Evolutionary conservation across 108 stramenopile genomes (phyloP).

Genomic region (Aurantiochytrium sp.): DNA sequence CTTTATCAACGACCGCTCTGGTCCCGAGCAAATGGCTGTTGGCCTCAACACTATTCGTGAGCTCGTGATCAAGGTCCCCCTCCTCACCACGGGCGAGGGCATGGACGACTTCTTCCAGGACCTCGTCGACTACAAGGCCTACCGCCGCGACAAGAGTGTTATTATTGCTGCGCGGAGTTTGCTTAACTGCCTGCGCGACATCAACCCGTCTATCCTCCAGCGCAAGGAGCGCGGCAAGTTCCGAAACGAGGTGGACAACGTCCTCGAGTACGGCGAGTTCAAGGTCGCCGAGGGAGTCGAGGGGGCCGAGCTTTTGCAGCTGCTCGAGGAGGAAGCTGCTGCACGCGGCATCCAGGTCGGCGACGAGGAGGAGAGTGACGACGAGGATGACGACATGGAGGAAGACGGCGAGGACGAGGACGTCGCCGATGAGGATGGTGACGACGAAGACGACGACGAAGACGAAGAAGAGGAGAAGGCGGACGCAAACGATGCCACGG

Average conservation of each 20-base stretch:
- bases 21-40: slow-evolving; percentile 88
- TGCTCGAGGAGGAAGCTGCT: slow-evolving; percentile 64
- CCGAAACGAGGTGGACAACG: slow-evolving; percentile 69
- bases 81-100: slow-evolving; percentile 75
- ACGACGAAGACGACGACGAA: slow-evolving; percentile 54
- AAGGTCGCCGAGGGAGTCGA: slow-evolving; percentile 76
- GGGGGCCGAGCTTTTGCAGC: slow-evolving; percentile 82
- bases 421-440: slow-evolving; percentile 55
- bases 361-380: slow-evolving; percentile 42
- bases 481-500: slow-evolving; percentile 50
- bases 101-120: slow-evolving; percentile 91
- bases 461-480: slow-evolving; percentile 49
- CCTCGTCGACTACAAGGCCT: slow-evolving; percentile 81
- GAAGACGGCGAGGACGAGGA: slow-evolving; percentile 47
- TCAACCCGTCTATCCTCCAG: slow-evolving; percentile 77
- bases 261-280: slow-evolving; percentile 77
- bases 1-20: slow-evolving; percentile 82
- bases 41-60: slow-evolving; percentile 92
- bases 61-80: slow-evolving; percentile 76
- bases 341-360: slow-evolving; percentile 43
- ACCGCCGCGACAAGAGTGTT: slow-evolving; percentile 77
- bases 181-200: slow-evolving; percentile 86
- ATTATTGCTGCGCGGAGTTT: slow-evolving; percentile 82
- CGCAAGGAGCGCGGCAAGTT: slow-evolving; percentile 82
- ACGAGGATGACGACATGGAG: slow-evolving; percentile 50